A percentile compares a stretch with the other conserved stretches of the same genome.
Conservation (phyloP, 345 rosid species). For the Barbarea vulgaris region DNA sequence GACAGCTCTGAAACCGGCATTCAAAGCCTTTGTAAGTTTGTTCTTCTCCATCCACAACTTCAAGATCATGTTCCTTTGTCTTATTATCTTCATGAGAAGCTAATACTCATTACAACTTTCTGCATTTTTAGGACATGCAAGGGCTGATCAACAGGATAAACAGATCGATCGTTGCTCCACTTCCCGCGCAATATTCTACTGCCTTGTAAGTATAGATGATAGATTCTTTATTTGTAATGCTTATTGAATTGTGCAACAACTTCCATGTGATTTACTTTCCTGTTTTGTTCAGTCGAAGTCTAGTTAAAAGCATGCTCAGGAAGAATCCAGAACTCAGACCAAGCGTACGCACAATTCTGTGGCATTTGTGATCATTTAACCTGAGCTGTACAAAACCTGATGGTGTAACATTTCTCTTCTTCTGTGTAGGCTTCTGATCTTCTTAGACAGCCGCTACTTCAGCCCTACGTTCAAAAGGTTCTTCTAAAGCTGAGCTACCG, state of each 20-base stretch:
- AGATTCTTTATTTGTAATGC: conserved; percentile 18
- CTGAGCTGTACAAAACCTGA: conserved; percentile 15
- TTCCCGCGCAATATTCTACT: conserved; percentile 80
- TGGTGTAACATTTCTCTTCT: conserved; percentile 9
- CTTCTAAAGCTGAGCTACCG: conserved; percentile 76
- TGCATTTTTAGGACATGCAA: conserved; percentile 88
- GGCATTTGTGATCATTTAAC: conserved; percentile 2
- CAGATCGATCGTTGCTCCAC: conserved; percentile 92
- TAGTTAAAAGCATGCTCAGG: conserved; percentile 97
- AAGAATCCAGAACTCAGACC: conserved; percentile 98
- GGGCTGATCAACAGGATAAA: conserved; percentile 95
- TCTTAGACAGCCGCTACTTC: conserved; percentile 75
- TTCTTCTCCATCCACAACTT: conserved; percentile 24
- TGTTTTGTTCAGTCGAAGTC: conserved; percentile 70
- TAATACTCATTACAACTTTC: conserved; percentile 12
- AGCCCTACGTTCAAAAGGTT: conserved; percentile 72
- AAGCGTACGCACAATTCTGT: conserved; percentile 60
- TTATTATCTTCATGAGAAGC: neutral
- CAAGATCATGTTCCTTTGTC: conserved; percentile 11
- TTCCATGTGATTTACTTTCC: conserved; percentile 13
- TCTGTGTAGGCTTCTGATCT: conserved; percentile 83
- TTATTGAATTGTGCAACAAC: neutral
- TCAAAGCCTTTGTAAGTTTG: conserved; percentile 91
- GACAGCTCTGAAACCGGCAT: conserved; percentile 90
- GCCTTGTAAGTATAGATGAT: conserved; percentile 71